A percentile compares a stretch with the other conserved stretches of the same genome.
Evolutionary conservation across 352 stramenopile species (phyloP).

Genomic region (Phytophthora citricola): DNA sequence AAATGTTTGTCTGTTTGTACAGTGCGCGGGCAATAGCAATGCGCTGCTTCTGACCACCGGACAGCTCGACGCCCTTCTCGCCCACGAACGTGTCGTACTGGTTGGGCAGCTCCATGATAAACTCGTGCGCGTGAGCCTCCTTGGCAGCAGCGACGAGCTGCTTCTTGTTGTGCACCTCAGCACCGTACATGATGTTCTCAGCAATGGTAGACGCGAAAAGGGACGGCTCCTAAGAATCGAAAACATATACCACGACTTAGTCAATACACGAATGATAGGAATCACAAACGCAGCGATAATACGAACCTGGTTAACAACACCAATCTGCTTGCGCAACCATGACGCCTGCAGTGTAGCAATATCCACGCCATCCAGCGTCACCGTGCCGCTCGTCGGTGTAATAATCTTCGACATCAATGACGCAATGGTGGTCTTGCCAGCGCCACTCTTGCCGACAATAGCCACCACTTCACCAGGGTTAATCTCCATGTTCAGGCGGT

Average conservation of each 20-base stretch:
- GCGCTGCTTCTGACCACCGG: conserved; percentile 97
- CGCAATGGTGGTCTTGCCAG: conserved; percentile 86
- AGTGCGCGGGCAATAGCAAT: conserved; percentile 84
- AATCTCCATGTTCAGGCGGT: conserved; percentile 72
- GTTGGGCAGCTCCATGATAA: conserved; percentile 87
- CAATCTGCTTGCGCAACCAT: conserved; percentile 86
- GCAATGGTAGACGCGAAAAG: conserved; percentile 83
- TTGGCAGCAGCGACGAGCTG: conserved; percentile 69
- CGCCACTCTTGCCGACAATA: conserved; percentile 87
- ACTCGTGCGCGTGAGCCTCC: conserved; percentile 80
- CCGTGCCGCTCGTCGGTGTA: conserved; percentile 54
- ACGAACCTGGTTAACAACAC: conserved; percentile 80
- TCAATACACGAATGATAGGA: conserved; percentile 10
- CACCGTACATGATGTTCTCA: conserved; percentile 90
- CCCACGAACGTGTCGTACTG: conserved; percentile 97
- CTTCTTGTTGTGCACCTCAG: conserved; percentile 56
- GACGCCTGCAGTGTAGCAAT: conserved; percentile 68
- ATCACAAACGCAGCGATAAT: conserved; percentile 2
- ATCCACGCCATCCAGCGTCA: conserved; percentile 80
- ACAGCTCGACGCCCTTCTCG: conserved; percentile 97
- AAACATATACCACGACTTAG: conserved; percentile 11
- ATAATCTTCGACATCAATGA: conserved; percentile 86
- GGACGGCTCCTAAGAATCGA: conserved; percentile 58
- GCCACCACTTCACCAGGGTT: conserved; percentile 83
- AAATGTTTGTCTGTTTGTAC: conserved; percentile 83